Evolutionary conservation across 495 filamentous ascomycete species (phyloP).

Genomic region (Cercophora newfieldiana): DNA sequence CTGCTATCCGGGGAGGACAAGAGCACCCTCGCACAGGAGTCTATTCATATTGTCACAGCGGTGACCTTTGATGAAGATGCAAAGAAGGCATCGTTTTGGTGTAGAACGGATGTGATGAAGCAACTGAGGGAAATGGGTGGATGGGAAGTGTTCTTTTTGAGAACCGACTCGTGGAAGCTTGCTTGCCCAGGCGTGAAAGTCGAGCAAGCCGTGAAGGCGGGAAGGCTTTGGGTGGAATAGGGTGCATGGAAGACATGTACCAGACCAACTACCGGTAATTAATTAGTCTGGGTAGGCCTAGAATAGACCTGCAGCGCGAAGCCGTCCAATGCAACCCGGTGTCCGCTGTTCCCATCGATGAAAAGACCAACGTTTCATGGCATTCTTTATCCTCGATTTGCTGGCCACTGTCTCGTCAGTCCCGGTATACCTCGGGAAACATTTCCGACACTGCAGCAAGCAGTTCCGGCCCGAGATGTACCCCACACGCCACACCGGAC

Average conservation of each 20-base stretch:
- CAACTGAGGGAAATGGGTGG: slow-evolving; percentile 21
- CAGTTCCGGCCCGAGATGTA: background rate
- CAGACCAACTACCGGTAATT: no score
- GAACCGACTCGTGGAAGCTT: slow-evolving; percentile 13
- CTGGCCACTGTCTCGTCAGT: no score
- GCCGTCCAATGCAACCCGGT: no score
- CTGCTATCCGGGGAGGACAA: background rate
- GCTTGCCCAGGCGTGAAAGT: slow-evolving; percentile 6
- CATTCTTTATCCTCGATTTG: no score
- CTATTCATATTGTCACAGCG: slow-evolving; percentile 28
- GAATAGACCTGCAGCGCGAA: no score
- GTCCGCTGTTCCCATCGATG: no score
- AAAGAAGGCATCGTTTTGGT: slow-evolving; percentile 29
- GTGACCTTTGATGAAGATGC: slow-evolving; percentile 28
- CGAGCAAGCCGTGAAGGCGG: background rate
- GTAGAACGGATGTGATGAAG: slow-evolving; percentile 33
- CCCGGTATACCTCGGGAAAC: background rate
- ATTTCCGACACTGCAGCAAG: background rate
- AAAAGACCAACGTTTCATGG: no score
- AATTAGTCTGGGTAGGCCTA: no score
- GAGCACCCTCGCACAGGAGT: slow-evolving; percentile 23
- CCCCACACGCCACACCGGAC: background rate
- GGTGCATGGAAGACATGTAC: no score
- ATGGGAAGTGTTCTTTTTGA: slow-evolving; percentile 32
- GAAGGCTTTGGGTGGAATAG: background rate